A percentile compares a stretch with the other conserved stretches of the same genome.
Evolutionary conservation across 2,329 filamentous ascomycete genomes (phyloP).

Genomic region (Hymenoscyphus albidus): DNA sequence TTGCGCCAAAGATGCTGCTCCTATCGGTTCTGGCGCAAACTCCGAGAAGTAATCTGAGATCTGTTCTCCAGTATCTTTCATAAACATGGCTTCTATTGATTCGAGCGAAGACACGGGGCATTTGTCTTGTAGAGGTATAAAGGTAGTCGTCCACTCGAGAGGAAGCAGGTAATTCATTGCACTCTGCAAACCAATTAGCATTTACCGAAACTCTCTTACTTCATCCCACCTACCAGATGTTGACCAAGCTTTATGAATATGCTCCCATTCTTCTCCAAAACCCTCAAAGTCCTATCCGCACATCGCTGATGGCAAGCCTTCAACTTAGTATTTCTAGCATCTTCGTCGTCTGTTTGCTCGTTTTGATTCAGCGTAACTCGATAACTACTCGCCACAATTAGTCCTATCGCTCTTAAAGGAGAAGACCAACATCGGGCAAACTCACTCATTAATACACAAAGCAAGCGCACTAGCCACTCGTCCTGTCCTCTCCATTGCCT

Average conservation of each 20-base stretch:
- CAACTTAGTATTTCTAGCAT: conserved; percentile 64
- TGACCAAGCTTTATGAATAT: conserved; percentile 99
- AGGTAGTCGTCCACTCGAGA: conserved; percentile 89
- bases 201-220: conserved; percentile 17
- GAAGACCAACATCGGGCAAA: conserved; percentile 16
- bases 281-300: conserved; percentile 78
- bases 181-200: conserved; percentile 50
- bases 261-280: conserved; percentile 92
- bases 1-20: conserved; percentile 89
- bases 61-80: conserved; percentile 72
- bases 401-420: background rate
- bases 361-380: conserved; percentile 73
- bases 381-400: conserved; percentile 57
- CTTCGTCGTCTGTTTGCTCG: conserved; percentile 55
- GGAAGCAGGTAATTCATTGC: conserved; percentile 94
- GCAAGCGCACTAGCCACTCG: conserved; percentile 72
- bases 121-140: conserved; percentile 91
- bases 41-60: conserved; percentile 82
- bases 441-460: conserved; percentile 85
- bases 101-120: conserved; percentile 89
- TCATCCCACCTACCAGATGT: conserved; percentile 59
- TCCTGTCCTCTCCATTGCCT: conserved; percentile 71
- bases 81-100: conserved; percentile 83
- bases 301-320: conserved; percentile 89
- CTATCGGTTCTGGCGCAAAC: conserved; percentile 77